These are phyloP conservation scores for Toxicodendron radicans DNA, from an alignment of 345 rosid genomes.

Conservation along the genomic window DNA sequence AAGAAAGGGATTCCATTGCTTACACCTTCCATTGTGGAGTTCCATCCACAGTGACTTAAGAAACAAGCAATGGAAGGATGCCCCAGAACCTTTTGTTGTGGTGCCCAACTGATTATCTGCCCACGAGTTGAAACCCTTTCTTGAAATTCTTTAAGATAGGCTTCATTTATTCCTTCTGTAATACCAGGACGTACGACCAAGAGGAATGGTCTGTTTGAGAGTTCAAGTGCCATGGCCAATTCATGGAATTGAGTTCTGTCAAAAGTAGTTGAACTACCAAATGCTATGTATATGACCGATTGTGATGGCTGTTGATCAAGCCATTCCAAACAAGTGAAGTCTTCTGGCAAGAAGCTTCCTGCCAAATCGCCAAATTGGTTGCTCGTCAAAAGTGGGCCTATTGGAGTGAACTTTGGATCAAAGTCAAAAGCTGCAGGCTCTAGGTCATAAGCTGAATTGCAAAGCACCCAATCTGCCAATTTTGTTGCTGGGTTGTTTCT, in stretches of 20 bases:
- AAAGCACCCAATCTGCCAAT: conserved; percentile 14
- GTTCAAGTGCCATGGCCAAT: background rate
- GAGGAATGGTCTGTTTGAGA: too few relatives aligned
- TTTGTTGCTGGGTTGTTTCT: background rate
- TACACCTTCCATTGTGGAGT: conserved; percentile 7
- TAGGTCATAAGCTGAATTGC: conserved; percentile 24
- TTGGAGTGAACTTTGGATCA: conserved; percentile 5
- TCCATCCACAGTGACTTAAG: conserved; percentile 6
- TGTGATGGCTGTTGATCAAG: background rate
- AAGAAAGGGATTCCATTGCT: conserved; percentile 7
- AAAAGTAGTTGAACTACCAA: background rate
- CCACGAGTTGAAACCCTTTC: background rate
- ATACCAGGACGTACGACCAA: background rate
- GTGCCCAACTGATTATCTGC: conserved; percentile 3
- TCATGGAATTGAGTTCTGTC: background rate
- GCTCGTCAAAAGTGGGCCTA: conserved; percentile 19
- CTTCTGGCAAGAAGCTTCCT: conserved; percentile 8
- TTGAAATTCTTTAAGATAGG: background rate
- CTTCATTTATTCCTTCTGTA: background rate
- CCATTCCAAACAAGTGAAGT: background rate
- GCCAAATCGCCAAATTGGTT: background rate
- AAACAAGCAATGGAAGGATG: conserved; percentile 17
- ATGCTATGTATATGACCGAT: background rate
- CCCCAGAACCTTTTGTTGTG: background rate
- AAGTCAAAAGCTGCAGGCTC: conserved; percentile 17